phyloP scores from a whole-genome alignment of 805 yeast genomes.

The Candida tibetensis region DNA sequence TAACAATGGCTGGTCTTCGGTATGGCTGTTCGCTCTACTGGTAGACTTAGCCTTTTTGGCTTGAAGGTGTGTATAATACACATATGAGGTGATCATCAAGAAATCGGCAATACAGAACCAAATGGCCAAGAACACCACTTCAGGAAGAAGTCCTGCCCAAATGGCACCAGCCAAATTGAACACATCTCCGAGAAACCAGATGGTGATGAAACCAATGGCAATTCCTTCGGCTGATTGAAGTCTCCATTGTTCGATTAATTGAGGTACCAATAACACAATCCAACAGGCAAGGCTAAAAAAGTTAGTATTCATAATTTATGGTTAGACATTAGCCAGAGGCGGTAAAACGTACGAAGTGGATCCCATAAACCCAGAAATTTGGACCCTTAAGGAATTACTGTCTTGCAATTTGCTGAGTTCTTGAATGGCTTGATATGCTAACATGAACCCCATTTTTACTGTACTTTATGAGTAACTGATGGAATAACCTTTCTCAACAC shows the following conservation, averaged over 20 bases:
- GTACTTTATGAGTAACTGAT: no score
- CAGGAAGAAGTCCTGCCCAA: constrained; percentile 69
- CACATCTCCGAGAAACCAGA: constrained; percentile 74
- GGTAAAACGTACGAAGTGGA: constrained; percentile 58
- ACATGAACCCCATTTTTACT: constrained; percentile 5
- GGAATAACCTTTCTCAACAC: no score
- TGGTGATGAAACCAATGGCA: constrained; percentile 60
- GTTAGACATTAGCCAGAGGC: not conserved
- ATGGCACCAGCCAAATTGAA: constrained; percentile 65
- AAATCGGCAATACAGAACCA: constrained; percentile 78
- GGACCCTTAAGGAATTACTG: constrained; percentile 28
- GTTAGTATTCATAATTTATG: constrained; percentile 2
- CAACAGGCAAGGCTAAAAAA: constrained; percentile 62
- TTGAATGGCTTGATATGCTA: constrained; percentile 1
- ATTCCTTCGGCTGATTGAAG: constrained; percentile 74
- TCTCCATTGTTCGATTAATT: constrained; percentile 77
- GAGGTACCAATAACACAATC: constrained; percentile 75
- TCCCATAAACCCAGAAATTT: constrained; percentile 63
- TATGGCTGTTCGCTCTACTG: constrained; percentile 10
- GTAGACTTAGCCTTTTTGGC: constrained; percentile 32
- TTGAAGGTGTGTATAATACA: constrained; percentile 52
- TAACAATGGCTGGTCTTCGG: constrained; percentile 28
- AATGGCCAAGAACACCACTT: constrained; percentile 64
- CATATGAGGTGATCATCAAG: constrained; percentile 53
- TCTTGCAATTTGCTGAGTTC: not conserved